Evolutionary conservation across 345 rosid genomes (phyloP).

Genomic region (Boechera retrofracta): DNA sequence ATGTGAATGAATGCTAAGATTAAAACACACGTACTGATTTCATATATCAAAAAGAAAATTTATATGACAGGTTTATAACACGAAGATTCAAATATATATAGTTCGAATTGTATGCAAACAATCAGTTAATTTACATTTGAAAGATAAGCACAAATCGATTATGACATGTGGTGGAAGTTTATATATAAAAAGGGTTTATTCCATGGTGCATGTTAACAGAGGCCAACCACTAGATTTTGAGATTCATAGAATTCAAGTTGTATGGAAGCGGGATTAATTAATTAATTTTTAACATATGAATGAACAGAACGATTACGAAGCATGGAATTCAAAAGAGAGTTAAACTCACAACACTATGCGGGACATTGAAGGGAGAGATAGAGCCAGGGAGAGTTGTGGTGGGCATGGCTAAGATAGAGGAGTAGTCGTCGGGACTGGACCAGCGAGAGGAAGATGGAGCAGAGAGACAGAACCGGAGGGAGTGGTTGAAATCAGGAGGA

Average conservation of each 20-base stretch:
- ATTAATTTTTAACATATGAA: neutral
- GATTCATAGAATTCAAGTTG: neutral
- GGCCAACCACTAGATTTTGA: neutral
- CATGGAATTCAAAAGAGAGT: neutral
- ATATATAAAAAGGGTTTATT: too few relatives aligned
- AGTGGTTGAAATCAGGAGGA: constrained; percentile 38
- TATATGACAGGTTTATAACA: too few relatives aligned
- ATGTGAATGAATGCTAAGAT: constrained; percentile 5
- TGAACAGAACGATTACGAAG: constrained; percentile 1
- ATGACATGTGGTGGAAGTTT: too few relatives aligned
- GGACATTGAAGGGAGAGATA: constrained; percentile 32
- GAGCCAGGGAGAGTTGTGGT: constrained; percentile 41
- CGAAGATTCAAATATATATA: neutral
- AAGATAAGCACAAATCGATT: neutral
- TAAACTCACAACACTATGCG: constrained; percentile 44
- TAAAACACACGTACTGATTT: neutral
- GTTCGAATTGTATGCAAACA: neutral
- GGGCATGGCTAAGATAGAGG: constrained; percentile 39
- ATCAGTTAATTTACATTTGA: neutral
- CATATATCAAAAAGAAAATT: neutral
- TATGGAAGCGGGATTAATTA: neutral
- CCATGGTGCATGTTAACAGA: too few relatives aligned
- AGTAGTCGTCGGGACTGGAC: constrained; percentile 24
- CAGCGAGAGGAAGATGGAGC: constrained; percentile 45
- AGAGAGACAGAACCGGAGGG: constrained; percentile 28